A percentile compares a stretch with the other conserved stretches of the same genome.
Conservation (phyloP, 2,329 filamentous ascomycete genomes). For the Penicillium nordicum region DNA sequence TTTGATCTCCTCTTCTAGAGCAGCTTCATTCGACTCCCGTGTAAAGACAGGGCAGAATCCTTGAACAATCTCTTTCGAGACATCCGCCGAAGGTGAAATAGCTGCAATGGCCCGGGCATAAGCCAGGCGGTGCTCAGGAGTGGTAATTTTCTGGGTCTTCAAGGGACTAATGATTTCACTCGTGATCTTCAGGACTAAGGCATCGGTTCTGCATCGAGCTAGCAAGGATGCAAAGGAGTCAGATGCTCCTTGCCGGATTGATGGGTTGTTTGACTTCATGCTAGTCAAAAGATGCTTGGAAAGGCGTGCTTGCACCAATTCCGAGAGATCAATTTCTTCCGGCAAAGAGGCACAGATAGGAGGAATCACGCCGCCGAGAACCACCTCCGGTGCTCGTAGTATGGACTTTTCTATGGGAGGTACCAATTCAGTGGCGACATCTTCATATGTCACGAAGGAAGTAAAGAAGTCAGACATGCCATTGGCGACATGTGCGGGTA, state of each 20-base stretch:
- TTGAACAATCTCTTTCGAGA: conserved; percentile 64
- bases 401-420: conserved; percentile 85
- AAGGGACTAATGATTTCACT: conserved; percentile 77
- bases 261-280: conserved; percentile 80
- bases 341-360: conserved; percentile 70
- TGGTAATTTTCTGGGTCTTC: conserved; percentile 77
- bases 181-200: conserved; percentile 62
- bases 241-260: conserved; percentile 72
- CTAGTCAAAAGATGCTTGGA: conserved; percentile 86
- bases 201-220: conserved; percentile 56
- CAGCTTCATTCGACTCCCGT: conserved; percentile 87
- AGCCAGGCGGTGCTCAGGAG: conserved; percentile 77
- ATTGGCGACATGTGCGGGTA: conserved; percentile 69
- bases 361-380: conserved; percentile 73
- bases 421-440: conserved; percentile 71
- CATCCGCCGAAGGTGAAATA: conserved; percentile 57
- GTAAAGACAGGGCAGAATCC: conserved; percentile 65
- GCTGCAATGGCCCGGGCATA: conserved; percentile 76
- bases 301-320: conserved; percentile 66
- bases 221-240: conserved; percentile 71
- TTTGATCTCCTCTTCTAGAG: conserved; percentile 70
- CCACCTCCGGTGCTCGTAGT: conserved; percentile 82
- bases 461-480: conserved; percentile 79
- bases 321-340: conserved; percentile 69
- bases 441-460: conserved; percentile 68